phyloP scores from a whole-genome alignment of 1,139 yeast genomes.

The Hanseniaspora gamundiae region DNA sequence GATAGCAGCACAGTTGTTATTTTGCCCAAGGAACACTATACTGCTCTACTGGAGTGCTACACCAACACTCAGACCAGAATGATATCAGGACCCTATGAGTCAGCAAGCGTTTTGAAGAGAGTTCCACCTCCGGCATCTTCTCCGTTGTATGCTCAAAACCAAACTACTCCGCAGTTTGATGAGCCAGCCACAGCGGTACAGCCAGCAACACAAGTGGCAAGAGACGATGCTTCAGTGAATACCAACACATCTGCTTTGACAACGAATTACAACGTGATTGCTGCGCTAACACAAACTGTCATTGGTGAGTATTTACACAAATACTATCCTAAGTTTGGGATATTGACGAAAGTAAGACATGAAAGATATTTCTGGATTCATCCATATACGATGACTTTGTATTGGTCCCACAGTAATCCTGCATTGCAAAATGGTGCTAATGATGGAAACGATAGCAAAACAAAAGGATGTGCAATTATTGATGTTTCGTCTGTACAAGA shows the following conservation, averaged over 20 bases:
- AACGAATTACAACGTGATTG: slow-evolving; percentile 65
- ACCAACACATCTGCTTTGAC: slow-evolving; percentile 41
- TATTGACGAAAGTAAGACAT: slow-evolving; percentile 67
- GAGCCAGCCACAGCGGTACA: no score
- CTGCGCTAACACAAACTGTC: slow-evolving; percentile 82
- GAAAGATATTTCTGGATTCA: slow-evolving; percentile 94
- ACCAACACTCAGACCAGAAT: neutral
- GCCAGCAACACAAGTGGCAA: slow-evolving; percentile 2
- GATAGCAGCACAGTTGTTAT: slow-evolving; percentile 50
- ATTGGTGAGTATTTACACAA: slow-evolving; percentile 87
- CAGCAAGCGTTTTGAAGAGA: neutral
- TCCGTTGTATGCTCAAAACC: neutral
- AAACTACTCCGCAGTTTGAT: neutral
- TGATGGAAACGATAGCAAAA: slow-evolving; percentile 32
- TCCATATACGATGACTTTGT: slow-evolving; percentile 81
- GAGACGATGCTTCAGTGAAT: slow-evolving; percentile 41
- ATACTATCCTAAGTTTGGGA: slow-evolving; percentile 70
- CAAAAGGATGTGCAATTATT: slow-evolving; percentile 72
- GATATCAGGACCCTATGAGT: neutral
- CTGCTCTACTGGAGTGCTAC: slow-evolving; percentile 23
- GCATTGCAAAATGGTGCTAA: slow-evolving; percentile 45
- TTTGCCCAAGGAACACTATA: slow-evolving; percentile 51
- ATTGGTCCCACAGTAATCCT: slow-evolving; percentile 83
- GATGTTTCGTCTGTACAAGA: slow-evolving; percentile 75
- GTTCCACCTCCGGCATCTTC: neutral